A percentile compares a stretch with the other conserved stretches of the same genome.
These are phyloP conservation scores for Pholiota conissans DNA, from an alignment of 768 basidiomycete genomes.

Conservation along the genomic window DNA sequence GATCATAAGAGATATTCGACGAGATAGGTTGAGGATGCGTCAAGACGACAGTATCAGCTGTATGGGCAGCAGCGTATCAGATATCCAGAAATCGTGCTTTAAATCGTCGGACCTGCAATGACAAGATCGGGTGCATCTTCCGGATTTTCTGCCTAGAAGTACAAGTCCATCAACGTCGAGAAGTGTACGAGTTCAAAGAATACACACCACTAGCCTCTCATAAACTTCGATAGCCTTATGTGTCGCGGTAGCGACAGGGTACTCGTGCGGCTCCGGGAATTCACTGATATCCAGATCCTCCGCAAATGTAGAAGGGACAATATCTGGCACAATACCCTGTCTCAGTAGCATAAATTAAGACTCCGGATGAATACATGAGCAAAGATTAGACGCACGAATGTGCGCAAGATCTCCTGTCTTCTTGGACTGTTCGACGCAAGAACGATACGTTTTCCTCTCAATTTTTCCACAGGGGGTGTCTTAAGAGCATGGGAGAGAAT, in stretches of 20 bases:
- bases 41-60: slow-evolving; percentile 96
- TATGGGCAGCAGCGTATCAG: slow-evolving; percentile 52
- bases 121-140: slow-evolving; percentile 46
- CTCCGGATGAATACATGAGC: background rate
- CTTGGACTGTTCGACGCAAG: slow-evolving; percentile 88
- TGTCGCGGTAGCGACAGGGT: slow-evolving; percentile 38
- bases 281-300: slow-evolving; percentile 70
- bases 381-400: slow-evolving; percentile 54
- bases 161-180: no score
- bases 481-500: slow-evolving; percentile 67
- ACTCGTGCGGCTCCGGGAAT: slow-evolving; percentile 59
- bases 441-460: slow-evolving; percentile 75
- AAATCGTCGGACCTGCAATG: slow-evolving; percentile 55
- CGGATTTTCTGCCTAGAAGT: slow-evolving; percentile 47
- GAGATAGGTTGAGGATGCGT: slow-evolving; percentile 67
- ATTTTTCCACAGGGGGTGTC: slow-evolving; percentile 59
- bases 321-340: slow-evolving; percentile 41
- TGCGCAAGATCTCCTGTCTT: slow-evolving; percentile 78
- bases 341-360: background rate
- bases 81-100: slow-evolving; percentile 57
- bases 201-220: slow-evolving; percentile 34
- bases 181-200: no score
- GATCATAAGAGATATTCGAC: slow-evolving; percentile 53
- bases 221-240: slow-evolving; percentile 39
- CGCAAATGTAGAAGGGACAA: slow-evolving; percentile 57